Conservation (phyloP, 1,284 basidiomycete species). For the Leccinum laetum region DNA sequence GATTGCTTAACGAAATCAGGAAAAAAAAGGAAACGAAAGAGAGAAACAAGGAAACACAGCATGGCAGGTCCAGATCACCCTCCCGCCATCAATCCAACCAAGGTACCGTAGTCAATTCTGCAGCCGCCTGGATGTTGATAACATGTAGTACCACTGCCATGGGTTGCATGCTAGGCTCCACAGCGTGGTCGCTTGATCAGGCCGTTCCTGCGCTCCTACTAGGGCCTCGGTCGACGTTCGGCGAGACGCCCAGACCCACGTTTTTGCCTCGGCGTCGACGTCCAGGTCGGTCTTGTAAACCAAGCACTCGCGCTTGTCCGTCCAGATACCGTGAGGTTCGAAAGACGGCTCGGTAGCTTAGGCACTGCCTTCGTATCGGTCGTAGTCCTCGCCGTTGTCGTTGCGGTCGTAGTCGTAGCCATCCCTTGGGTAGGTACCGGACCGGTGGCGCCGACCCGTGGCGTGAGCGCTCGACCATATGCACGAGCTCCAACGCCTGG, state of each 20-base stretch:
- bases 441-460: constrained; percentile 20
- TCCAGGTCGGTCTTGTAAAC: constrained; percentile 1
- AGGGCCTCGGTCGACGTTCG: constrained; percentile 6
- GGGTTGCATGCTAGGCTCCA: not conserved
- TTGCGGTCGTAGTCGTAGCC: too few relatives aligned
- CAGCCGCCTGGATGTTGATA: not conserved
- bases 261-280: constrained; percentile 3
- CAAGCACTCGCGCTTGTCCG: constrained; percentile 2
- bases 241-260: constrained; percentile 4
- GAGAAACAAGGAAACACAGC: constrained; percentile 5
- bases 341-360: not conserved
- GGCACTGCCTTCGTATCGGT: not conserved
- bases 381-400: not conserved
- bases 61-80: not conserved
- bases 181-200: not conserved
- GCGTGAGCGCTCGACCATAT: constrained; percentile 5
- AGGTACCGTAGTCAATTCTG: not conserved
- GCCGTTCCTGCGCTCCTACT: not conserved
- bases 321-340: not conserved
- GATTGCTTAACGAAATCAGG: not conserved
- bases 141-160: not conserved
- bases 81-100: not conserved
- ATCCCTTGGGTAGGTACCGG: not conserved
- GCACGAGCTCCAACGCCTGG: not conserved
- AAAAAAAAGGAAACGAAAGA: not conserved